Evolutionary conservation across 2,329 filamentous ascomycete genomes (phyloP), one percentile per base, ranked within the genome.

Genomic region (Myotisia sp.): DNA sequence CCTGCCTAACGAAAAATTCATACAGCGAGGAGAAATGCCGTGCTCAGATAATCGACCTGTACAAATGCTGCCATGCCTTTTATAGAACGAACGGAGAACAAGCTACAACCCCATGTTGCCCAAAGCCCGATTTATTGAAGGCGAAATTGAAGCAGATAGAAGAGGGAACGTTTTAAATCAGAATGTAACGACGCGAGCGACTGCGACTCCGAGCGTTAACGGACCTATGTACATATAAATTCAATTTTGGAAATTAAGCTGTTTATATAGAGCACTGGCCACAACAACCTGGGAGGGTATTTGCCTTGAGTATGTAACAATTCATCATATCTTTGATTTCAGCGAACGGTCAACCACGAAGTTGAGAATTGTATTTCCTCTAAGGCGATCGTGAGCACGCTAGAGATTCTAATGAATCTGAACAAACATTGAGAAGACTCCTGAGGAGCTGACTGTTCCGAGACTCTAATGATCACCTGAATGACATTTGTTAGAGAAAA

Each of bases 401-500:
- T 67, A 66, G 65, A 79, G 86, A 81, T 71, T 67, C 78, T 72
- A 63, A 59, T 60, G 68, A 72, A 78, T 73, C 83, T 92, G 81
- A 83, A 81, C 76, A 85, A 84, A 80, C 73, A 95, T 71, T 83
- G 82, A 86, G 54, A 56, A 54, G 42, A 56, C 51, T 53, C 48
- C 46, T 39, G 44, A 39, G 43, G 56, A 60, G 29, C 22, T 47
- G 74, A 80, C 75, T 81, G 75, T 76, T 80, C 80, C 86, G 87
- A 92, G 90, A 98, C 90, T 98, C 90, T 95, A 95, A 87, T 81
- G 82, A 81, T 74, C 78, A 80, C 78, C 84, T 87, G 69, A 62
- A 56, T 55, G 64, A 70, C 65, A 68, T 69, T 59, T 57, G 53
- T 51, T 55, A 59, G 59, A 56, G 58, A 65, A 67, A 57, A 63